A percentile compares a stretch with the other conserved stretches of the same genome.
These are phyloP conservation scores for Skeletonema marinoi DNA, from an alignment of 108 stramenopile genomes.

Conservation along the genomic window DNA sequence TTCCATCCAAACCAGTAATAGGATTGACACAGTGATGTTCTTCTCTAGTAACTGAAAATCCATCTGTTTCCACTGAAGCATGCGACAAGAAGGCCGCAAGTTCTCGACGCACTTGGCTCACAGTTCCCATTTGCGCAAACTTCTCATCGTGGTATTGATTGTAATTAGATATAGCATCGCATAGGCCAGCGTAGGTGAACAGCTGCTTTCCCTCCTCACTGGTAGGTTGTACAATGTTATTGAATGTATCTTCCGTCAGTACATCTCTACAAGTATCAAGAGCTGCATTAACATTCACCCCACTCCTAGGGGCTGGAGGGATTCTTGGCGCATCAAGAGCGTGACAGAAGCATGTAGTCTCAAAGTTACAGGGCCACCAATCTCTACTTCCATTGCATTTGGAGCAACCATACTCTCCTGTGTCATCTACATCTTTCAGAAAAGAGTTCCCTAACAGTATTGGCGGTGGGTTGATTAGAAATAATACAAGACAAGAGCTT, in stretches of 20 bases:
- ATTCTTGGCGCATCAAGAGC: conserved; percentile 17
- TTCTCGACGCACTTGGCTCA: conserved; percentile 19
- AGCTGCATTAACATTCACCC: conserved; percentile 18
- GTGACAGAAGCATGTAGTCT: conserved; percentile 43
- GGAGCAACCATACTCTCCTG: conserved; percentile 25
- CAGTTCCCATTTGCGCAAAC: conserved; percentile 40
- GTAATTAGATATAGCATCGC: conserved; percentile 35
- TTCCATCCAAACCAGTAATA: conserved; percentile 30
- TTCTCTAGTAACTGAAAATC: conserved; percentile 27
- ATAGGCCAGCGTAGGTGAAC: conserved; percentile 41
- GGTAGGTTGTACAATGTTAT: conserved; percentile 28
- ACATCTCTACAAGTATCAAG: conserved; percentile 30
- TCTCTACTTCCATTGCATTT: conserved; percentile 27
- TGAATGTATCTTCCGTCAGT: conserved; percentile 38
- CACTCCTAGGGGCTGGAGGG: conserved; percentile 44
- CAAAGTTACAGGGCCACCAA: conserved; percentile 55
- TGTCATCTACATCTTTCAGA: neutral
- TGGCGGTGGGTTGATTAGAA: conserved; percentile 9
- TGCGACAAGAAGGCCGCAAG: conserved; percentile 43
- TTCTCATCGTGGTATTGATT: conserved; percentile 46
- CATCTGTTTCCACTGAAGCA: conserved; percentile 30
- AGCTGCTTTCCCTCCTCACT: conserved; percentile 19
- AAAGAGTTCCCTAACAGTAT: neutral
- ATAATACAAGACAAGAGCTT: conserved; percentile 26
- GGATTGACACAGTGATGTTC: conserved; percentile 39